Evolutionary conservation across 2,329 filamentous ascomycete genomes (phyloP).

Genomic region (Torrubiellomyces zombiae): DNA sequence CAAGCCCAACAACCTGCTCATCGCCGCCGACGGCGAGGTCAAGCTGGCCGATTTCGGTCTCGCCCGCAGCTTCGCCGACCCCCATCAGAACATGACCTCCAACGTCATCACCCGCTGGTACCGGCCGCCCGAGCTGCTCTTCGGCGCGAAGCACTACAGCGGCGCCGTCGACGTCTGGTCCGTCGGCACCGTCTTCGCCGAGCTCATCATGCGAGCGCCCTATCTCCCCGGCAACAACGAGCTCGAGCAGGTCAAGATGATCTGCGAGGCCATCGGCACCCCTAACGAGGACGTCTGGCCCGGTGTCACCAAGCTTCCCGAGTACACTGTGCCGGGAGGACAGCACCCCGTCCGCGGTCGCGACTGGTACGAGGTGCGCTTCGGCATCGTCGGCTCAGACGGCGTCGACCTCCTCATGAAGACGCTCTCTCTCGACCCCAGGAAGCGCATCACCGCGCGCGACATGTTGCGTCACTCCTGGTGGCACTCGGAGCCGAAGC

Average conservation of each 20-base stretch:
- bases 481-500: constrained; percentile 72
- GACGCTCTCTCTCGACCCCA: constrained; percentile 76
- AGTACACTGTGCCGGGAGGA: constrained; percentile 58
- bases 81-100: constrained; percentile 74
- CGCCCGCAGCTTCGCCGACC: constrained; percentile 76
- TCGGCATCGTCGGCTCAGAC: constrained; percentile 63
- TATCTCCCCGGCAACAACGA: constrained; percentile 76
- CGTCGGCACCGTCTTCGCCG: constrained; percentile 82
- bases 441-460: constrained; percentile 60
- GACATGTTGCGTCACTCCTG: constrained; percentile 69
- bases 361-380: constrained; percentile 59
- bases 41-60: constrained; percentile 98
- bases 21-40: constrained; percentile 80
- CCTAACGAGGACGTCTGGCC: constrained; percentile 94
- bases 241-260: constrained; percentile 69
- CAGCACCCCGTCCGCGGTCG: constrained; percentile 45
- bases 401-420: constrained; percentile 80
- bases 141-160: constrained; percentile 75
- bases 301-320: constrained; percentile 63
- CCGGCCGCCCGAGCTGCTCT: constrained; percentile 82
- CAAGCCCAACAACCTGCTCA: constrained; percentile 95
- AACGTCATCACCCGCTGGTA: constrained; percentile 98
- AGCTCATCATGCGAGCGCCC: constrained; percentile 67
- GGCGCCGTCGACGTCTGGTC: constrained; percentile 91
- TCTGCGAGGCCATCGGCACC: constrained; percentile 73